phyloP scores from a whole-genome alignment of 2,329 filamentous ascomycete species.

The Botrytis squamosa region DNA sequence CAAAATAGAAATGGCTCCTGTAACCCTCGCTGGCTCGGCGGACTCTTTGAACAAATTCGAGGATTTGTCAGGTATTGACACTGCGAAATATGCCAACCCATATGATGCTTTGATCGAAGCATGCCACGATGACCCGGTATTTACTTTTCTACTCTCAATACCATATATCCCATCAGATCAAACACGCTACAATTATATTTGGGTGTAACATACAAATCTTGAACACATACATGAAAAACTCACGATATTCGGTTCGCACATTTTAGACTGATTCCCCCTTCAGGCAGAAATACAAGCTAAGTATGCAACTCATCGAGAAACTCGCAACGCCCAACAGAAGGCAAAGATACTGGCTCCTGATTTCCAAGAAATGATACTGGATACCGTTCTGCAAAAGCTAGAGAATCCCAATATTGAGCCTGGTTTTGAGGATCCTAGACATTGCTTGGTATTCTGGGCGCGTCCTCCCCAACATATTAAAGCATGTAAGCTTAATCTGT shows the following conservation, averaged over 20 bases:
- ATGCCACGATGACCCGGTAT: slow-evolving; percentile 38
- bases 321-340: slow-evolving; percentile 73
- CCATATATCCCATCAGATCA: background rate
- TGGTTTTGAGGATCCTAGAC: slow-evolving; percentile 69
- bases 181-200: background rate
- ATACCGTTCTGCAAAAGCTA: slow-evolving; percentile 71
- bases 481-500: slow-evolving; percentile 36
- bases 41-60: slow-evolving; percentile 39
- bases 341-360: slow-evolving; percentile 66
- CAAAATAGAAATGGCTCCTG: slow-evolving; percentile 26
- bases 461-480: slow-evolving; percentile 73
- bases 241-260: background rate
- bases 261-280: background rate
- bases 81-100: slow-evolving; percentile 34
- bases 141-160: background rate
- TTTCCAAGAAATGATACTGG: slow-evolving; percentile 71
- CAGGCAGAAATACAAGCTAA: slow-evolving; percentile 36
- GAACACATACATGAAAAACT: background rate
- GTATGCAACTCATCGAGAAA: slow-evolving; percentile 72
- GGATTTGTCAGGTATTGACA: slow-evolving; percentile 39
- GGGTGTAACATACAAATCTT: background rate
- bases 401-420: slow-evolving; percentile 62
- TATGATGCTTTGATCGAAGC: slow-evolving; percentile 40
- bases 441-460: slow-evolving; percentile 88
- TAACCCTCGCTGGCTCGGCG: slow-evolving; percentile 26